Evolutionary conservation across 768 basidiomycete genomes (phyloP).

Genomic region (Lactarius sp.): DNA sequence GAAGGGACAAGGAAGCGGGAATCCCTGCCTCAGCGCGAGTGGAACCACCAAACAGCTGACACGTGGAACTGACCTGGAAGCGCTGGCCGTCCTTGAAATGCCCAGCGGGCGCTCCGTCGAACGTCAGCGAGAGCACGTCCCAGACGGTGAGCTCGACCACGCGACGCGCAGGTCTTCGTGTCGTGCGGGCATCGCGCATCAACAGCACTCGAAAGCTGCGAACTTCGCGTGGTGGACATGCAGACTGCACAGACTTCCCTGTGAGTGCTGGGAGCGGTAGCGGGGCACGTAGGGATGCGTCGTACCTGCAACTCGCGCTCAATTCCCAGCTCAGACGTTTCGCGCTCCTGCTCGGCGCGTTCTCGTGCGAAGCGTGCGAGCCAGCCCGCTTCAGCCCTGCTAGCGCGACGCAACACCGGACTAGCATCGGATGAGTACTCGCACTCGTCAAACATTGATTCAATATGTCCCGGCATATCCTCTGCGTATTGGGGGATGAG

Average conservation of each 20-base stretch:
- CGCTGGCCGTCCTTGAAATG: conserved; percentile 22
- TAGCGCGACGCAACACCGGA: conserved; percentile 15
- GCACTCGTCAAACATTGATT: conserved; percentile 27
- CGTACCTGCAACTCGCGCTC: conserved; percentile 69
- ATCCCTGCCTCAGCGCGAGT: background rate
- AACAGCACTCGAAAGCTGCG: conserved; percentile 21
- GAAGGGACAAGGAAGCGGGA: background rate
- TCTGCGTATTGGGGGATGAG: background rate
- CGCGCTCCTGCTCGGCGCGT: conserved; percentile 45
- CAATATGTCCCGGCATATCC: conserved; percentile 33
- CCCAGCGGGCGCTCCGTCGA: conserved; percentile 15
- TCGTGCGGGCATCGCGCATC: conserved; percentile 20
- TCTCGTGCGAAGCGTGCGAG: conserved; percentile 50
- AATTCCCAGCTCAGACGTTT: conserved; percentile 53
- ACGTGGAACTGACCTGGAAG: conserved; percentile 15
- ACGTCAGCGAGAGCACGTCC: conserved; percentile 20
- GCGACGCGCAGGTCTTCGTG: conserved; percentile 17
- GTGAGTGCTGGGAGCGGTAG: background rate
- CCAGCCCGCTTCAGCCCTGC: conserved; percentile 51
- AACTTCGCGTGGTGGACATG: conserved; percentile 25
- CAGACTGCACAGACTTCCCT: conserved; percentile 1
- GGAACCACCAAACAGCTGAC: background rate
- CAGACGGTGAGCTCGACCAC: conserved; percentile 23
- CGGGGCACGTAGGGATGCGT: background rate
- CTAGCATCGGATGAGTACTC: conserved; percentile 17